Evolutionary conservation across 805 yeast species (phyloP).

Genomic region (Yarrowia porcina): DNA sequence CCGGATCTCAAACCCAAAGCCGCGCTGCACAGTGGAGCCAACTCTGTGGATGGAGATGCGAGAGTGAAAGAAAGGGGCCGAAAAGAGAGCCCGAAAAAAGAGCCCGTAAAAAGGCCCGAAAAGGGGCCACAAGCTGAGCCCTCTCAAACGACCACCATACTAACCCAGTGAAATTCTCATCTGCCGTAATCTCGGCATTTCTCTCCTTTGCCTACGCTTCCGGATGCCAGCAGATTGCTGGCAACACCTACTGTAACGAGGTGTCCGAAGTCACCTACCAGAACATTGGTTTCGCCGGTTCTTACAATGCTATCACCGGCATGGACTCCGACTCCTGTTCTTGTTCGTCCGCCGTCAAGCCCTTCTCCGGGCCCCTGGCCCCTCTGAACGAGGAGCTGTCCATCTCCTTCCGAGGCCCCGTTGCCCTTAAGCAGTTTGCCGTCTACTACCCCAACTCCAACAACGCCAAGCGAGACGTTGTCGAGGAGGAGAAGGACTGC

Average conservation of each 20-base stretch:
- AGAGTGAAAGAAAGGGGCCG: neutral
- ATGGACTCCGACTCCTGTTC: conserved; percentile 68
- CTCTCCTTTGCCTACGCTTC: conserved; percentile 25
- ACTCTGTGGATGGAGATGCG: neutral
- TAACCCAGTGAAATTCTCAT: conserved; percentile 23
- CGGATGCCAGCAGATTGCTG: conserved; percentile 44
- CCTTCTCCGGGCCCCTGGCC: conserved; percentile 69
- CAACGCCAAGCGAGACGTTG: conserved; percentile 55
- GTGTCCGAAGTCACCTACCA: conserved; percentile 64
- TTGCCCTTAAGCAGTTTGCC: conserved; percentile 77
- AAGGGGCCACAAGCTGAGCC: too few relatives aligned
- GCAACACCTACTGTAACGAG: conserved; percentile 80
- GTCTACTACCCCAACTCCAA: conserved; percentile 62
- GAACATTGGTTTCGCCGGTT: conserved; percentile 80
- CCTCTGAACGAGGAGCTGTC: conserved; percentile 86
- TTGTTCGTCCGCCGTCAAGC: conserved; percentile 51
- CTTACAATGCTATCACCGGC: conserved; percentile 71
- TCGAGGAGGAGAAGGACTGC: conserved; percentile 31
- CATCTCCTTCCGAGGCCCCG: conserved; percentile 88
- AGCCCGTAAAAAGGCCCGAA: neutral
- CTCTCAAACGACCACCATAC: too few relatives aligned
- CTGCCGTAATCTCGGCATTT: conserved; percentile 21
- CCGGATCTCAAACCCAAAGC: neutral
- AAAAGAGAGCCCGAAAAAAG: neutral
- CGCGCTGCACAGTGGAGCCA: neutral